Base-by-base conservation (phyloP, 2,329 filamentous ascomycete genomes). In the Trichocomaceae sp. region DNA sequence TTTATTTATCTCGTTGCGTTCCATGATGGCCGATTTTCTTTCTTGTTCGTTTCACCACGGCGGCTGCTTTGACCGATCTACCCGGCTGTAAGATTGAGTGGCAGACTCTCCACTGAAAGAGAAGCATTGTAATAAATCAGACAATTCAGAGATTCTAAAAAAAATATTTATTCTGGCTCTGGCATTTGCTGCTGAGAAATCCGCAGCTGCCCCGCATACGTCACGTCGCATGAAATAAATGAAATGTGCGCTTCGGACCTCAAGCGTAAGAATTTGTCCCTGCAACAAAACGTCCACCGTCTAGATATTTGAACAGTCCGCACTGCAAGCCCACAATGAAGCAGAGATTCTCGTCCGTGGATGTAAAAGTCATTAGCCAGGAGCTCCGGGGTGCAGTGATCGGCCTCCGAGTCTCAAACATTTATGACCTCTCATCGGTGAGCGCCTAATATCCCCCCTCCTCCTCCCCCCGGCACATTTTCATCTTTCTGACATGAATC, bases 371-470 rank as follows among this genome's bases (percentile, higher is more conserved):
- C 72, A 95, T 97, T 68, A 87, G 90, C 55, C 89, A 95, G 70
- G 93, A 99, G 80, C 87, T 99, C 59, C 86, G 90, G 57, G 77
- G 82, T 59, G 82, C 80, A 60, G 80, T 99, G 52, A 83, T 86
- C 56, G 83, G 83, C 57, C 79, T 97, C 59, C 88, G 93, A 60
- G 82, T 97, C 50, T 84, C 88, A 59, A 99, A 99, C 69, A 86
- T 96, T 69, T 97, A 99, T 76, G 93, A 99, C 71, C 83, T 99
- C 57, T 95, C 90, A 59, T 90, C 90, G 61, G 79, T 82, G 74
- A 33, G 74, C 7, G n/a, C n/a, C n/a, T n/a, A n/a, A n/a, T n/a
- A n/a, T n/a, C n/a, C n/a, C n/a, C n/a, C n/a, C n/a, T n/a, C n/a
- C n/a, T n/a, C n/a, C n/a, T n/a, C n/a, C n/a, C n/a, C n/a, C n/a